Conservation (phyloP, 805 yeast species). For the Saccharomycopsis guyanensis region DNA sequence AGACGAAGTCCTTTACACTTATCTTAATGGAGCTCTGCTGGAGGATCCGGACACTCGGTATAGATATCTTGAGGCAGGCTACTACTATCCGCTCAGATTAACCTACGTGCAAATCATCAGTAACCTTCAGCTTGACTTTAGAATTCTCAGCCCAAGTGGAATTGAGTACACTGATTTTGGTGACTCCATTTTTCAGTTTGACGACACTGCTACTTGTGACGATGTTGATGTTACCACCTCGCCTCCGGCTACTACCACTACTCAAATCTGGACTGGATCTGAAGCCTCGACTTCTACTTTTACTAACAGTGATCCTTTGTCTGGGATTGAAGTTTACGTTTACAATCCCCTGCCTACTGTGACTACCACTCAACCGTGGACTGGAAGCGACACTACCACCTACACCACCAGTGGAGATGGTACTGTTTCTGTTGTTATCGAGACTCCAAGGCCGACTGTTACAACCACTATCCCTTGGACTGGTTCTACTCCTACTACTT, state of each 20-base stretch:
- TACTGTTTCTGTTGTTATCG: conserved; percentile 4
- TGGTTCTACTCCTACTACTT: too few relatives aligned
- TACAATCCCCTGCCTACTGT: neutral
- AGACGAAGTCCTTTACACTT: conserved; percentile 7
- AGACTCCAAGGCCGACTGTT: conserved; percentile 2
- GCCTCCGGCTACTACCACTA: conserved; percentile 6
- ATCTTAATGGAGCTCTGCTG: conserved; percentile 5
- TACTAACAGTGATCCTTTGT: conserved; percentile 1
- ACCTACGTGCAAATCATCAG: conserved; percentile 24
- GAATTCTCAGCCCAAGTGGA: conserved; percentile 24
- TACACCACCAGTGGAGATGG: conserved; percentile 2
- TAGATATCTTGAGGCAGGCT: conserved; percentile 24
- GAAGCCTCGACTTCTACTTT: conserved; percentile 1
- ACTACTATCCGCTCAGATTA: conserved; percentile 27
- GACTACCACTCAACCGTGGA: conserved; percentile 10
- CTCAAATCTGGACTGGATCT: conserved; percentile 5
- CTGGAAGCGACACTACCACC: conserved; percentile 5
- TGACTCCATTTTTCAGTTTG: conserved; percentile 6
- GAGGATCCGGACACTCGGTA: conserved; percentile 20
- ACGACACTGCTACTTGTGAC: conserved; percentile 1
- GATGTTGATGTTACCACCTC: neutral
- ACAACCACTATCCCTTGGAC: conserved; percentile 4
- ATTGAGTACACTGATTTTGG: conserved; percentile 8
- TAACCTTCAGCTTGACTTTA: conserved; percentile 21
- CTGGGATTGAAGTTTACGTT: conserved; percentile 1